Base-by-base conservation (phyloP, 805 yeast species). In the Starmera amethionina region DNA sequence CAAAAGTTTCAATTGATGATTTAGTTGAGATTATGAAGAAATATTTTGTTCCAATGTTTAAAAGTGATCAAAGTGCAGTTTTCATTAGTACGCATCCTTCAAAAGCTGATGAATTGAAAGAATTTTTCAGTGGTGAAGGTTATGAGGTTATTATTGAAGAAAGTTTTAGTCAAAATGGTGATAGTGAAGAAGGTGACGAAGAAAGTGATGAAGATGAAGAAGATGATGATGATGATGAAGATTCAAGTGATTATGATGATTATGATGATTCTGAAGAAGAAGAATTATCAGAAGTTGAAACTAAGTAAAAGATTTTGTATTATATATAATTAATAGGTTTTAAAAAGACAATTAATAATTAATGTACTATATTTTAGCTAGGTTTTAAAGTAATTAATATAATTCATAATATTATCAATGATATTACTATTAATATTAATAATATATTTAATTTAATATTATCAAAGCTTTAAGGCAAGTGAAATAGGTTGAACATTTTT, bases 61-160 rank as follows among this genome's bases (percentile, higher is more conserved):
- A 76, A 32, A 49, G 77, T 10, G 53, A 63, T 0, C 59, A 59
- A 1, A 77, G 93, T 11, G 62, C 72, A 18, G 68, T 85, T 9
- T 88, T 87, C 52, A 64, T 79, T 4, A 77, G 87, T 51, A 73
- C 89, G 41, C 88, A 93, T 48, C 82, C 90, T 3, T 63, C 79
- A 2, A 81, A 79, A 46, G 55, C 63, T 4, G 74, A 66, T 0
- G 60, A 59, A 5, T 60, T 84, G 40, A 58, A 61, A 34, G 59
- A 56, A 14, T 75, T 67, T 40, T 73, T 89, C 41, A 52, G 49
- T 9, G 50, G 50, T 1, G 59, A 64, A 37, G 94, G 94, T 0
- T 90, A 82, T 54, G 59, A 63, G 0, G 82, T 82, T 25, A 54
- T 58, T 5, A 62, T 78, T 27, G 87, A 81, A 45, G 77, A 75